Conservation (phyloP, 1,284 basidiomycete genomes). For the Coriolopsis trogii region DNA sequence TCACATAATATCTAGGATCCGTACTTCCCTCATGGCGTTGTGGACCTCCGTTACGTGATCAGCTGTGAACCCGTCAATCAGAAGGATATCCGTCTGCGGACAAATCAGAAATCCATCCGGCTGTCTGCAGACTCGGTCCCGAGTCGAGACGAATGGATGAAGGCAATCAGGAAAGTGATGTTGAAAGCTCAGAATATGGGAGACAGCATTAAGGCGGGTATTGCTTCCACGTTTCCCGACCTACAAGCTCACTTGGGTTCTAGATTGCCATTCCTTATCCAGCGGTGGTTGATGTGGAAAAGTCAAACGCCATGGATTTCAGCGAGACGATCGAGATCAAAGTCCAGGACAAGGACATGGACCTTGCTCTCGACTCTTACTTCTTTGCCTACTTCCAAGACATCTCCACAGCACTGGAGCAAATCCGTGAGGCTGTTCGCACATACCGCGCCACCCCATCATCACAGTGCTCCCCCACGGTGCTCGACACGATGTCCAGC, state of each 20-base stretch:
- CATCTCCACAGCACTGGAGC: constrained; percentile 71
- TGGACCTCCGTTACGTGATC: constrained; percentile 91
- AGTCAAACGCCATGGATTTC: constrained; percentile 88
- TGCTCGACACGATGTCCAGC: constrained; percentile 67
- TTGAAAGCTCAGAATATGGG: constrained; percentile 96
- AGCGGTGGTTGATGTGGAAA: constrained; percentile 86
- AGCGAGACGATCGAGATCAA: constrained; percentile 94
- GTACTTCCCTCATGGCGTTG: constrained; percentile 95
- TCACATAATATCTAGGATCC: constrained; percentile 64
- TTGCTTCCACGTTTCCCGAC: background rate
- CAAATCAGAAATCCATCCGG: constrained; percentile 75
- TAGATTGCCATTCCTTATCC: constrained; percentile 96
- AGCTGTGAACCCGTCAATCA: constrained; percentile 81
- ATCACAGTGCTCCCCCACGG: constrained; percentile 35
- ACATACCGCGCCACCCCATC: constrained; percentile 51
- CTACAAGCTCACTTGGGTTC: background rate
- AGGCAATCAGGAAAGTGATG: constrained; percentile 88
- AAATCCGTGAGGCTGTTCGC: constrained; percentile 76
- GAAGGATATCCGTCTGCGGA: constrained; percentile 77
- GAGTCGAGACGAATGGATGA: constrained; percentile 91
- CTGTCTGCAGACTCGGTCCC: constrained; percentile 80
- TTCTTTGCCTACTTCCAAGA: constrained; percentile 93
- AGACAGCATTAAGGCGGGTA: constrained; percentile 83
- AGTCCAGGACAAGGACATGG: constrained; percentile 82
- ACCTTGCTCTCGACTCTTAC: constrained; percentile 84